Base-by-base conservation (phyloP, 2,329 filamentous ascomycete genomes). In the Sclerotinia sclerotiorum region DNA sequence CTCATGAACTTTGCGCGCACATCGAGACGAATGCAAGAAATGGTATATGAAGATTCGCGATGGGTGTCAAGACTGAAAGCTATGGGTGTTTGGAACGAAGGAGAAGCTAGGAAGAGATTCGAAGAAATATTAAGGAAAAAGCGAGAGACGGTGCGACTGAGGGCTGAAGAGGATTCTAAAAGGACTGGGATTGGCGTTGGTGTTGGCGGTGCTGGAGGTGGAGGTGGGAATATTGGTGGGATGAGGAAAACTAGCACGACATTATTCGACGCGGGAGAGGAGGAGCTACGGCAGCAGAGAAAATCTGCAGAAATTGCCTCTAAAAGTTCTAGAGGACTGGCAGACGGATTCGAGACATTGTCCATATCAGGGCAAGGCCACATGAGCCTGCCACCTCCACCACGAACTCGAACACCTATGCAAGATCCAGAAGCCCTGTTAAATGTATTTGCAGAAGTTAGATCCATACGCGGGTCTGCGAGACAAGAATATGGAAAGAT, bases 11-110 rank as follows among this genome's bases (percentile, higher is more conserved):
- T 93, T 77, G 94, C 95, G 56, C 89, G 90, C 71, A 89, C 91
- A 32, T 97, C 93, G 69, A 90, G 87, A 77, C 91, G 92, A 70
- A 87, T 98, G 85, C 90, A 91, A 77, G 95, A 99, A 80, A 99
- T 99, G 94, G 94, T 97, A 3, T 99, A 98, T 80, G 95, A 99
- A 79, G 95, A 99, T 79, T 92, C 93, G 62, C 87, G 94, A 81
- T 99, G 95, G 95, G 91, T 98, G 51, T 88, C 92, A 72, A 87
- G 92, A 71, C 80, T 99, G 67, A 91, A 91, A 77, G 88, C 85
- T 69, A 97, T 99, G 88, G 92, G 90, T 2, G 90, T 91, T 73
- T 99, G 95, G 95, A 90, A 97, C 76, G 95, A 99, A 77, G 79
- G 82, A 4, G 94, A 97, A 77, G 95, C 95, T 5, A 86, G 94